Base-by-base conservation (phyloP, 345 rosid species). In the Barbarea vulgaris region DNA sequence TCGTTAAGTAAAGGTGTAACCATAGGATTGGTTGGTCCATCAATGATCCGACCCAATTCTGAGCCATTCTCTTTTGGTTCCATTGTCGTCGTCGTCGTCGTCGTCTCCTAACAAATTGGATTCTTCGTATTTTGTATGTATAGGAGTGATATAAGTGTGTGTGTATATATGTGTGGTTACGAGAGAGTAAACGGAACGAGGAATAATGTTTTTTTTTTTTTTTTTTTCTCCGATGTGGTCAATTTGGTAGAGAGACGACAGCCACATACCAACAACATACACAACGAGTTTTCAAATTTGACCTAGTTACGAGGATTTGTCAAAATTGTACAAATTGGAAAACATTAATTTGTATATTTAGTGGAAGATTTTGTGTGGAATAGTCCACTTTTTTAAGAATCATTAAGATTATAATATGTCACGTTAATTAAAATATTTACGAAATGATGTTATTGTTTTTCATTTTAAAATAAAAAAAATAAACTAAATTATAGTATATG, bases 1-100 rank as follows among this genome's bases (percentile, higher is more conserved):
- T 94, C 98, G 47, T 91, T 94, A 58, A 91, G 79, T 13, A 94
- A 83, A 46, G 98, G 97, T 17, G 98, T 91, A 2, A 87, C 96
- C 93, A 94, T 91, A 4, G 96, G 91, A 74, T 94, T 94, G 8
- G 98, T 88, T 13, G 98, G 96, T 6, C 88, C 88, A 3, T 59
- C 72, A 14, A 84, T 30, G 15, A 33, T 78, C 81, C 70, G 75
- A 81, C 81, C 71, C 69, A 53, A 24, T n/a, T n/a, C n/a, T n/a
- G n/a, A n/a, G 3, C 89, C 85, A 51, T 88, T 79, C 73, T 52
- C 77, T 71, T 61, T 69, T 48, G 46, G 55, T 37, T 81, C 81
- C 85, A 79, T 83, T 82, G 39, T 39, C 18, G 36, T 68, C 28
- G 64, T 12, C 85, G 77, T 83, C 81, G 39, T 39, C 18, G 36